Evolutionary conservation across 2,329 filamentous ascomycete genomes (phyloP).

Genomic region (Simplicillium sp.): DNA sequence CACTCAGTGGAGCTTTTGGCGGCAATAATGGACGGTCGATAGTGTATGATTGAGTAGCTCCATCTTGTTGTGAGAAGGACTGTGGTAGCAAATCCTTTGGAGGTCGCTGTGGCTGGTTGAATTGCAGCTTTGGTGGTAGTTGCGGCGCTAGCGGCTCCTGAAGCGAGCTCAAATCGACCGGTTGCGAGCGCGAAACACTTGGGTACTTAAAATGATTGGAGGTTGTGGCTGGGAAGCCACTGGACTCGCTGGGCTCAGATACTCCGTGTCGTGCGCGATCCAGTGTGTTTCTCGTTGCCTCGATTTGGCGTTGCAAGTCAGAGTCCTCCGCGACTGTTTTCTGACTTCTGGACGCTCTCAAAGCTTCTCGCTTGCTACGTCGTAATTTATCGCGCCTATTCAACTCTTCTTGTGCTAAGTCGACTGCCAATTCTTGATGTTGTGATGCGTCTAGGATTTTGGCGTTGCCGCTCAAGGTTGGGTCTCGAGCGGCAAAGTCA

Average conservation of each 20-base stretch:
- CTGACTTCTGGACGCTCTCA: neutral
- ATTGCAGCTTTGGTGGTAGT: constrained; percentile 2
- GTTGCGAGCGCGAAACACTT: constrained; percentile 40
- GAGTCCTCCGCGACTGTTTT: constrained; percentile 27
- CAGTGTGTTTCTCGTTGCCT: constrained; percentile 37
- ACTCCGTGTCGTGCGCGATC: constrained; percentile 22
- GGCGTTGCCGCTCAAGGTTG: constrained; percentile 46
- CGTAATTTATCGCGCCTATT: constrained; percentile 54
- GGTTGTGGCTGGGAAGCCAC: constrained; percentile 4
- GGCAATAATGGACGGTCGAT: constrained; percentile 1
- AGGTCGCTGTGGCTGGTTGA: no score
- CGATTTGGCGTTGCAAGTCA: constrained; percentile 41
- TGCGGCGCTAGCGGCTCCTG: constrained; percentile 13
- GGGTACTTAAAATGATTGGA: constrained; percentile 43
- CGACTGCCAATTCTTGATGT: constrained; percentile 66
- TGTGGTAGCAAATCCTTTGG: no score
- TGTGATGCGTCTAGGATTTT: constrained; percentile 60
- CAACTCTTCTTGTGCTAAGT: constrained; percentile 65
- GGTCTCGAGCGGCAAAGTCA: constrained; percentile 46
- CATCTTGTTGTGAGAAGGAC: no score
- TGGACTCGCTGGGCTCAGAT: constrained; percentile 1
- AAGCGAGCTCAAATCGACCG: constrained; percentile 30
- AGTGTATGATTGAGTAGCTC: neutral
- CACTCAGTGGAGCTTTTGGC: constrained; percentile 2
- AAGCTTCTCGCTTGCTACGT: constrained; percentile 16